Evolutionary conservation across 2,329 filamentous ascomycete genomes (phyloP), one percentile per base, ranked within the genome.

Genomic region (Lojkania enalia): DNA sequence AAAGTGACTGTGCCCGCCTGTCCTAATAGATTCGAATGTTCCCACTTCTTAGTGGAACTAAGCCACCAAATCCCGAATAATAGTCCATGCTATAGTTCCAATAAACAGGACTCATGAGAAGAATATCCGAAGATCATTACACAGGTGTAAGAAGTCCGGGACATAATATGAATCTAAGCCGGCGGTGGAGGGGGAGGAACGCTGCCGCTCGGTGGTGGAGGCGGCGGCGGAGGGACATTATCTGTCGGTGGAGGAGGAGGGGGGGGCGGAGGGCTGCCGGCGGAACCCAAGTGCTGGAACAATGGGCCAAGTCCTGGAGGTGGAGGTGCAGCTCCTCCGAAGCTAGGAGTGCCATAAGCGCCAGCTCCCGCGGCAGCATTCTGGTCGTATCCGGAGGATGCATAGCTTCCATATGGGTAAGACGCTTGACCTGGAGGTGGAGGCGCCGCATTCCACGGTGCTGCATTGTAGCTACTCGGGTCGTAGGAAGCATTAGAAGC

Each of bases 161-260:
- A n/a, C n/a, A n/a, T n/a, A 27, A 7, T n/a, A 27, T 27, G 11
- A 7, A 18, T 40, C 14, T 11, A 7, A 35, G 20, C 69, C 51
- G 78, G 76, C 12, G 81, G 84, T 27, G 84, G 83, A 45, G 84
- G 63, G 20, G 60, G 60, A 27, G 60, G 61, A 6, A 51, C 79
- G 52, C 82, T 83, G 53, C 76, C 75, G 42, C 77, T 78, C 49
- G 81, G 79, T 18, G 81, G 80, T n/a, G 81, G 80, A 1, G 84
- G 82, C 27, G 84, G 80, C 1, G 84, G 81, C 27, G 84, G 83
- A 32, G 80, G 80, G 36, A 75, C 72, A 14, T 69, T 71, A 36
- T 82, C 81, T 42, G 78, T 77, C 20, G 79, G 77, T n/a, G 82
- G 79, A 1, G 83, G 81, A 19, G 84, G 83, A 31, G 81, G 79